These are phyloP conservation scores for Mycotypha africana DNA, from an alignment of 371 early-diverging fungal species.

Conservation along the genomic window DNA sequence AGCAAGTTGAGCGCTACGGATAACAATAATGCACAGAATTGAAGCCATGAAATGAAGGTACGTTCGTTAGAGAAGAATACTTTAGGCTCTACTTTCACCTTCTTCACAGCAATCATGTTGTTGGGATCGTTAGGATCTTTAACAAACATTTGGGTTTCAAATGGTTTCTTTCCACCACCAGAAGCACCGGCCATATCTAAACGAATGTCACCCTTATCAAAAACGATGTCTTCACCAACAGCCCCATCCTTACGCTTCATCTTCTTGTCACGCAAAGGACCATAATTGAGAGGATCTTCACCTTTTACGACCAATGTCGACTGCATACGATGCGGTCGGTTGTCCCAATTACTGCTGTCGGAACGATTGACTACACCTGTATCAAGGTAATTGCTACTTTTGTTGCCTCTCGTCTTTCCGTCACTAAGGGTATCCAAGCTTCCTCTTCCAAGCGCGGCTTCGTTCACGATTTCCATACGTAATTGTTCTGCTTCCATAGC, in stretches of 20 bases:
- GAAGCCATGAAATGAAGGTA: constrained; percentile 93
- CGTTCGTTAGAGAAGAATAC: constrained; percentile 99
- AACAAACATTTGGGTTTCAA: constrained; percentile 8
- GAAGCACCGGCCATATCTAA: constrained; percentile 8
- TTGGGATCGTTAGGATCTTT: constrained; percentile 19
- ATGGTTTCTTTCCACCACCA: constrained; percentile 2
- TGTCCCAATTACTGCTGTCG: constrained; percentile 4
- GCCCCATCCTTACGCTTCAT: constrained; percentile 4
- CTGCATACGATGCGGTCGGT: constrained; percentile 21
- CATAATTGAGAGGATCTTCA: constrained; percentile 21
- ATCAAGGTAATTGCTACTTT: not conserved
- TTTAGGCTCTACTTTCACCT: constrained; percentile 97
- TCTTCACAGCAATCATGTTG: constrained; percentile 44
- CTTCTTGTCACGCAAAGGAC: constrained; percentile 7
- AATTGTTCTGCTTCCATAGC: constrained; percentile 35
- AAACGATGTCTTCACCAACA: constrained; percentile 20
- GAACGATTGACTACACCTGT: not conserved
- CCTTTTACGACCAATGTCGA: constrained; percentile 15
- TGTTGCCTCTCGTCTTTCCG: not conserved
- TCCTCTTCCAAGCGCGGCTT: not conserved
- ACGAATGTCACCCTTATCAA: constrained; percentile 20
- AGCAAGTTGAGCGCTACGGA: constrained; percentile 78
- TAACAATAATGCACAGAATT: constrained; percentile 71
- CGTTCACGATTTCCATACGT: constrained; percentile 11
- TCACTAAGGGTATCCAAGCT: not conserved